Evolutionary conservation across 345 rosid genomes (phyloP).

Genomic region (Rhizophora mangle): DNA sequence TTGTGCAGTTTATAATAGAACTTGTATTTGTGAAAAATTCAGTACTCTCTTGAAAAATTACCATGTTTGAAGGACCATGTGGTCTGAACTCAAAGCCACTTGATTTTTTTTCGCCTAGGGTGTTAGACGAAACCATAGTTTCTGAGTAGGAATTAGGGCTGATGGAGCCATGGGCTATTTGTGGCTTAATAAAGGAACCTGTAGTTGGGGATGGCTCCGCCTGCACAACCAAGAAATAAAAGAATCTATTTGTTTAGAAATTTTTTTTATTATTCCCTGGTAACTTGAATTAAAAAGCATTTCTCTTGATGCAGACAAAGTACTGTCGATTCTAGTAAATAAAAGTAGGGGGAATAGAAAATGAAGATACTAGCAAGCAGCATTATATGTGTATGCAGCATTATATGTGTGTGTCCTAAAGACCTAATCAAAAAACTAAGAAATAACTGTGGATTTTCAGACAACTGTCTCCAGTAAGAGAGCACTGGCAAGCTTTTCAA

Average conservation of each 20-base stretch:
- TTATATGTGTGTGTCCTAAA: constrained; percentile 1
- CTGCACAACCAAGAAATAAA: constrained; percentile 45
- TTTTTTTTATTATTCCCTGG: not conserved
- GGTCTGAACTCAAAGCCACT: constrained; percentile 76
- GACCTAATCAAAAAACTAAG: constrained; percentile 10
- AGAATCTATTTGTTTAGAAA: not conserved
- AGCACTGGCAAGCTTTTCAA: constrained; percentile 12
- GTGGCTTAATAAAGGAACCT: constrained; percentile 76
- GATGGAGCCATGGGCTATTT: constrained; percentile 33
- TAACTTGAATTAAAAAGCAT: not conserved
- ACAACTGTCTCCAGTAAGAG: constrained; percentile 3
- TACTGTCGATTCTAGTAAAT: constrained; percentile 2
- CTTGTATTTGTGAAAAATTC: too few relatives aligned
- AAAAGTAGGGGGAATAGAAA: constrained; percentile 11
- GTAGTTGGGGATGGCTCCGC: constrained; percentile 96
- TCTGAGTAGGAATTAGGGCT: constrained; percentile 40
- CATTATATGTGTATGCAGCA: constrained; percentile 3
- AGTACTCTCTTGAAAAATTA: constrained; percentile 33
- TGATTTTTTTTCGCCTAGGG: constrained; percentile 46
- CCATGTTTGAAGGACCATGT: constrained; percentile 62
- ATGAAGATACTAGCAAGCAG: constrained; percentile 19
- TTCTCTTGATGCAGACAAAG: not conserved
- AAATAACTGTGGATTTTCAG: not conserved
- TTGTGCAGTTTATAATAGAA: too few relatives aligned
- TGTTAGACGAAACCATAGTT: constrained; percentile 36